Conservation (phyloP, 2,329 filamentous ascomycete genomes). For the Penicillium sp. region DNA sequence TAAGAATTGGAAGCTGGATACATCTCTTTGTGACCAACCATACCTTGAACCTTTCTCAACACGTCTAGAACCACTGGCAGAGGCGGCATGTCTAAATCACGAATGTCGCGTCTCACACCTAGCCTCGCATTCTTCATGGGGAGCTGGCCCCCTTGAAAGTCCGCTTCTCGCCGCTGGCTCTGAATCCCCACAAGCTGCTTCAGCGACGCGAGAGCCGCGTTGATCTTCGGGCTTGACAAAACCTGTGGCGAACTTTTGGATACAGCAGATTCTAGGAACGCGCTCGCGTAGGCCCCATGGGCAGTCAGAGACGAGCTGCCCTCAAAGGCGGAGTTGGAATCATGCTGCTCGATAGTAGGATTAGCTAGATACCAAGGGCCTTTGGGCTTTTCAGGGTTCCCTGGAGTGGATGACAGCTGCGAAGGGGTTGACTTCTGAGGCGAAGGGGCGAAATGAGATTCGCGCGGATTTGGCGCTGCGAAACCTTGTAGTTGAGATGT, state of each 20-base stretch:
- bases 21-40: not conserved
- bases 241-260: slow-evolving; percentile 28
- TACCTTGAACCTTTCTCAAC: slow-evolving; percentile 31
- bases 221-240: slow-evolving; percentile 32
- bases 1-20: not conserved
- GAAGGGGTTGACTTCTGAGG: slow-evolving; percentile 2
- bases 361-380: slow-evolving; percentile 16
- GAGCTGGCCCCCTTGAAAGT: slow-evolving; percentile 23
- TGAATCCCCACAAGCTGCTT: slow-evolving; percentile 35
- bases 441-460: slow-evolving; percentile 8
- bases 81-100: slow-evolving; percentile 32
- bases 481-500: slow-evolving; percentile 5
- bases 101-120: slow-evolving; percentile 23
- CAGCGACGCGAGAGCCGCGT: slow-evolving; percentile 31
- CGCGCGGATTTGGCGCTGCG: not conserved
- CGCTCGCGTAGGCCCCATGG: slow-evolving; percentile 42
- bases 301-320: slow-evolving; percentile 43
- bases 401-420: slow-evolving; percentile 4
- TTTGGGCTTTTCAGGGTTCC: slow-evolving; percentile 3
- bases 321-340: slow-evolving; percentile 35
- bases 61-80: slow-evolving; percentile 27
- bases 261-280: slow-evolving; percentile 36
- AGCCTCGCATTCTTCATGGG: slow-evolving; percentile 17
- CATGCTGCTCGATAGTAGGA: slow-evolving; percentile 23
- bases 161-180: slow-evolving; percentile 20